A percentile compares a stretch with the other conserved stretches of the same genome.
phyloP scores from a whole-genome alignment of 805 yeast species.

The Saccharomycopsis fibuligera region DNA sequence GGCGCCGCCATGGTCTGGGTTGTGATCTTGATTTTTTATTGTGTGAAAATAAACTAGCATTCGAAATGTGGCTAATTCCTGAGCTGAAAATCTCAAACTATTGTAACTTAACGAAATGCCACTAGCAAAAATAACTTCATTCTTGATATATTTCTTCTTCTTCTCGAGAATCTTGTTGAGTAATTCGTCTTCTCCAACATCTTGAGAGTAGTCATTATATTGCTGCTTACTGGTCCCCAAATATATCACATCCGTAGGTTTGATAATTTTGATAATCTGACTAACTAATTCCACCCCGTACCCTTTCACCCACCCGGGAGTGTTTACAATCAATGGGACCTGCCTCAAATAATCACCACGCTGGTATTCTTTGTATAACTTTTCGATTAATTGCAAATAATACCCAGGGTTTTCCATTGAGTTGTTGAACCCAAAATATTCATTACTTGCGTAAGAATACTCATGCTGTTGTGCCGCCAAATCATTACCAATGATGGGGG shows the following conservation, averaged over 20 bases:
- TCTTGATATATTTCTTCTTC: not conserved
- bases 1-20: not conserved
- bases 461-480: constrained; percentile 5
- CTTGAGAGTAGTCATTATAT: not conserved
- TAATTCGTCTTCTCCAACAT: constrained; percentile 5
- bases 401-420: constrained; percentile 31
- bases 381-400: constrained; percentile 28
- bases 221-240: constrained; percentile 19
- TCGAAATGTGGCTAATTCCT: constrained; percentile 14
- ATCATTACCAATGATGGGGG: constrained; percentile 27
- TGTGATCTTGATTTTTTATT: constrained; percentile 23
- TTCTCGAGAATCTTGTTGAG: not conserved
- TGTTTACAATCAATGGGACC: constrained; percentile 26
- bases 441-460: constrained; percentile 4
- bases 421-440: constrained; percentile 35
- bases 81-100: constrained; percentile 13
- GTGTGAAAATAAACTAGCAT: constrained; percentile 16
- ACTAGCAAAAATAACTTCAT: not conserved
- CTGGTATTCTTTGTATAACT: constrained; percentile 22
- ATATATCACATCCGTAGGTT: constrained; percentile 31
- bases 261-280: constrained; percentile 27
- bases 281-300: constrained; percentile 35
- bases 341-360: constrained; percentile 22
- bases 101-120: constrained; percentile 4
- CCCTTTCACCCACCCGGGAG: constrained; percentile 43